phyloP scores from a whole-genome alignment of 345 rosid genomes.

The Eucalyptus pumila region DNA sequence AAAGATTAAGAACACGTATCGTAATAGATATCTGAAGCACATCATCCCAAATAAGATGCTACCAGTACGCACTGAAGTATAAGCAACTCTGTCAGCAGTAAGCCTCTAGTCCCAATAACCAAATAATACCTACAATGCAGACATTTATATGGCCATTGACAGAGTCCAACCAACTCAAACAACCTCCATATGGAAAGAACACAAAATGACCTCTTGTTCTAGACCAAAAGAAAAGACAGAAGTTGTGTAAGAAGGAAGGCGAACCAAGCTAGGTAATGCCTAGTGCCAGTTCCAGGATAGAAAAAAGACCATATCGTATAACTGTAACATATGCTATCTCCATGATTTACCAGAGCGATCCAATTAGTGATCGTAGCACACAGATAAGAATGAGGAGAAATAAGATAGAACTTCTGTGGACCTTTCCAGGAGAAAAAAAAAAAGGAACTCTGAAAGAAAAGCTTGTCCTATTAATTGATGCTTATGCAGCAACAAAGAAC shows the following conservation, averaged over 20 bases:
- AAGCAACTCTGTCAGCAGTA: background rate
- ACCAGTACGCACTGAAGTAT: background rate
- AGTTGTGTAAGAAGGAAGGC: too few species aligned
- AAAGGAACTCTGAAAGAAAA: too few species aligned
- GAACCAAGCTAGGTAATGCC: too few species aligned
- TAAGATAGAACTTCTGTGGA: background rate
- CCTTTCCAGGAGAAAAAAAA: background rate
- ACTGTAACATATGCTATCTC: too few species aligned
- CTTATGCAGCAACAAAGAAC: background rate
- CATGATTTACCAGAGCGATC: background rate
- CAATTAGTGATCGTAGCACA: background rate
- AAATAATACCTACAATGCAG: background rate
- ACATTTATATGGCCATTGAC: background rate
- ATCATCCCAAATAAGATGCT: background rate
- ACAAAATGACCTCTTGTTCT: too few species aligned
- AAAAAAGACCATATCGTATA: too few species aligned
- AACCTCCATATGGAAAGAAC: background rate
- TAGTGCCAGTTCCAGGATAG: too few species aligned
- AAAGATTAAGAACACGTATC: background rate
- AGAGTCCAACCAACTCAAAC: background rate
- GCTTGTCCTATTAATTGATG: too few species aligned
- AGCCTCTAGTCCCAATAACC: background rate
- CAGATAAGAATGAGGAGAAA: background rate
- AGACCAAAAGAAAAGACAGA: too few species aligned
- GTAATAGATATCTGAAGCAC: background rate